Conservation (phyloP, 768 basidiomycete genomes). For the Lactarius akahatsu region DNA sequence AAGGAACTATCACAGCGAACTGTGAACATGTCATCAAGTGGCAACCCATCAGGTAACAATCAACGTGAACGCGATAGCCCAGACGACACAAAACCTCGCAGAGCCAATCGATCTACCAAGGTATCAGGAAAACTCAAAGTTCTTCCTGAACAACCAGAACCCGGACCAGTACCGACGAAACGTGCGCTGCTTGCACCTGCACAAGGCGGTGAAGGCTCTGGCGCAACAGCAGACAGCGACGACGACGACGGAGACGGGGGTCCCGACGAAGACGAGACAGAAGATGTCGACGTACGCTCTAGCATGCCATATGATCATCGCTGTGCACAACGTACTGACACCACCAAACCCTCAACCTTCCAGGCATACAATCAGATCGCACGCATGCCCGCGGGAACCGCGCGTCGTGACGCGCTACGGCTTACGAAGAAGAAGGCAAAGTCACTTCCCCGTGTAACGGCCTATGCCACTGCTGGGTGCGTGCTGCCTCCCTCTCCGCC, state of each 20-base stretch:
- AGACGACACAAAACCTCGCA: conserved; percentile 57
- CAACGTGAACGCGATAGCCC: conserved; percentile 12
- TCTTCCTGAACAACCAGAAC: conserved; percentile 79
- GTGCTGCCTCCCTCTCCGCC: conserved; percentile 28
- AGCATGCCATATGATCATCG: not conserved
- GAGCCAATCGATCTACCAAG: conserved; percentile 78
- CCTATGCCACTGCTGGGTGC: conserved; percentile 91
- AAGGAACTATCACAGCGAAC: not conserved
- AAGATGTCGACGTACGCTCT: conserved; percentile 57
- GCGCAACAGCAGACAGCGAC: conserved; percentile 37
- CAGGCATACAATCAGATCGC: conserved; percentile 95
- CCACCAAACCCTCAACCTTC: conserved; percentile 2
- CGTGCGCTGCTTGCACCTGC: conserved; percentile 30
- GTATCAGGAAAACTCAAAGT: conserved; percentile 86
- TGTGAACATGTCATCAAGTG: conserved; percentile 8
- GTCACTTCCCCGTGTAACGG: conserved; percentile 88
- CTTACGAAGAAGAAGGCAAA: conserved; percentile 96
- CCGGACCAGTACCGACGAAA: conserved; percentile 32
- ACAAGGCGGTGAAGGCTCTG: conserved; percentile 34
- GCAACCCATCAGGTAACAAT: not conserved
- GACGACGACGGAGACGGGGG: conserved; percentile 60
- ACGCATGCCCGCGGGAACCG: conserved; percentile 91
- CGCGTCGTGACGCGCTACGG: conserved; percentile 83
- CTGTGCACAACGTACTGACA: not conserved
- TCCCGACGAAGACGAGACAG: conserved; percentile 63